Base-by-base conservation (phyloP, 257 asterid genomes). In the Jasminum sambac region DNA sequence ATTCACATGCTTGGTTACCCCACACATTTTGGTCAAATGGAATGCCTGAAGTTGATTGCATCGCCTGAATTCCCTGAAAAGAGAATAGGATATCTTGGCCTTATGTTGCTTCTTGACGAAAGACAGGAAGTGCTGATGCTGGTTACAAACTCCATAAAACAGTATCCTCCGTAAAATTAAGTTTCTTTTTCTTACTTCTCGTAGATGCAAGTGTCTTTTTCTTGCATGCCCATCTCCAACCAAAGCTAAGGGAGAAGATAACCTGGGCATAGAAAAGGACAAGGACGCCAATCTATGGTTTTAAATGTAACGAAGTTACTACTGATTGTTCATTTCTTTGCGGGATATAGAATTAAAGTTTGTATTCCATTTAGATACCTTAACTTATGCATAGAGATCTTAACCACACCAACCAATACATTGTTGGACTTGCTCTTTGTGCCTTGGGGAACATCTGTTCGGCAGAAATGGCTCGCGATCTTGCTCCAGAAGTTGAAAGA, bases 381-480 rank as follows among this genome's bases (percentile, higher is more conserved):
- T 89, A 81, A 88, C 86, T 59, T 69, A 30, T 75, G 41, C 65
- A 72, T 84, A 95, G 99, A 88, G 99, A 95, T 85, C 88, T 95
- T 83, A 89, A 95, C 70, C 99, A 95, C 76, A 82, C 94, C 72
- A 91, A 91, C 77, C 99, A 95, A 78, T 95, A 95, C 76, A 91
- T 95, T 62, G 99, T 91, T 76, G 98, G 99, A 67, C 98, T 95
- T 79, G 97, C 98, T 74, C 98, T 95, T 65, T 95, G 99, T 84
- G 96, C 99, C 14, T 77, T 91, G 90, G 98, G 99, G 52, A 95
- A 95, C 74, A 95, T 91, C 67, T 80, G 99, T 80, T 95, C 99
- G 74, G 98, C 97, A 68, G 99, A 95, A 85, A 95, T 95, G 99
- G 99, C 99, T 77, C 99, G 99, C 58, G 99, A 95, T 80, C 97